These are phyloP conservation scores for Alternaria triticina DNA, from an alignment of 2,329 filamentous ascomycete species.

Conservation along the genomic window DNA sequence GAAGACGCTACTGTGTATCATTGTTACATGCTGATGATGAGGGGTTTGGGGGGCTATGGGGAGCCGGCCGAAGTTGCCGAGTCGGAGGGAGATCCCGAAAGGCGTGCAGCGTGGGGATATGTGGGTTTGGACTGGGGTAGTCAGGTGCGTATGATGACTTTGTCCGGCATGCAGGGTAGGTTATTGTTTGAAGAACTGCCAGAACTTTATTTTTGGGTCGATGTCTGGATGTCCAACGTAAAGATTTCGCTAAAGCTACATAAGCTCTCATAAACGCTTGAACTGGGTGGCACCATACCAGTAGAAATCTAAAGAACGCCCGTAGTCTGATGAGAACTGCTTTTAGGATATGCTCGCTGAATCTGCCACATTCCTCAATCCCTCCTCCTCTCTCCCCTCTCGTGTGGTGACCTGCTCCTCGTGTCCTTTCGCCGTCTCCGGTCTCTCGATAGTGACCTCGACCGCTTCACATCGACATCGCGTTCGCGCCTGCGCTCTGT, in stretches of 20 bases:
- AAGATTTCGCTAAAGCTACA: not conserved
- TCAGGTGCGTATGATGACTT: not conserved
- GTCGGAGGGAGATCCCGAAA: conserved; percentile 1
- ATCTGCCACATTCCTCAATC: conserved; percentile 5
- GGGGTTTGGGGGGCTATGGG: conserved; percentile 8
- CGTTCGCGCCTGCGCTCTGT: conserved; percentile 30
- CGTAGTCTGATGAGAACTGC: not conserved
- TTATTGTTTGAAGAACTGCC: rapidly evolving
- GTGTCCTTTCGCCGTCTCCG: conserved; percentile 19
- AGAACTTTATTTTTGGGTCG: not conserved
- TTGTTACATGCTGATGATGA: not conserved
- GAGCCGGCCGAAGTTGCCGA: conserved; percentile 15
- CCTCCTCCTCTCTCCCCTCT: conserved; percentile 13
- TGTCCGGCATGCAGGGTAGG: not conserved
- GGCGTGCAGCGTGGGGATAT: not conserved
- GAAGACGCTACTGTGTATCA: not conserved
- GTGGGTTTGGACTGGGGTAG: conserved; percentile 1
- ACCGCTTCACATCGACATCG: conserved; percentile 32
- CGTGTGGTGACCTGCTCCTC: conserved; percentile 29
- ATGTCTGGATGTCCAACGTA: not conserved
- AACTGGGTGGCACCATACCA: not conserved
- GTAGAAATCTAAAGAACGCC: not conserved
- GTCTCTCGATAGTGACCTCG: conserved; percentile 32
- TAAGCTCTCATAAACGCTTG: not conserved
- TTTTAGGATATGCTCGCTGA: not conserved